Percentiles rank a stretch among this genome's conserved stretches.
Conservation (phyloP, 1,139 yeast genomes). For the Diutina catenulata region DNA sequence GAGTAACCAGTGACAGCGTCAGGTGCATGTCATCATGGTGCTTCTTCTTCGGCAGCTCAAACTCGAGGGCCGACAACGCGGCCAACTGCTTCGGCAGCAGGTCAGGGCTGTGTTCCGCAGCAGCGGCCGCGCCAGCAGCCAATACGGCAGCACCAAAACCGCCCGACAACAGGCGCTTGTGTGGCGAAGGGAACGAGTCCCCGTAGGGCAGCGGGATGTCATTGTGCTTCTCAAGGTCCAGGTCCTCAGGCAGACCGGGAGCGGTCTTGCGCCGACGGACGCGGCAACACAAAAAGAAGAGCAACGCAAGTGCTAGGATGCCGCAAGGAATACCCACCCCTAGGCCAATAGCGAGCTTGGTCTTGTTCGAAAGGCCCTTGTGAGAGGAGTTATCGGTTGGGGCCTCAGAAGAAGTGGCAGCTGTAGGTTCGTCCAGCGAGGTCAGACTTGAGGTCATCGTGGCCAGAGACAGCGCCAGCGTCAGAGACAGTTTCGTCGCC, state of each 20-base stretch:
- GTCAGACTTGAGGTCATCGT: conserved; percentile 11
- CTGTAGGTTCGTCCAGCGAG: conserved; percentile 10
- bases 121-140: conserved; percentile 5
- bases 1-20: conserved; percentile 26
- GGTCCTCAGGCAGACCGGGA: background rate
- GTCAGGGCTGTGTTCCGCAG: background rate
- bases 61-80: background rate
- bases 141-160: background rate
- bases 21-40: conserved; percentile 9
- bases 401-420: conserved; percentile 16
- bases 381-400: conserved; percentile 12
- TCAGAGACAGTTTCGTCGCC: conserved; percentile 6
- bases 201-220: conserved; percentile 4
- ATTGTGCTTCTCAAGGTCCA: conserved; percentile 2
- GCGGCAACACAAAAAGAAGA: conserved; percentile 51
- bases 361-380: conserved; percentile 15
- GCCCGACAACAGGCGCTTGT: background rate
- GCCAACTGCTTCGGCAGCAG: background rate
- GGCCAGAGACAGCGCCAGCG: conserved; percentile 9
- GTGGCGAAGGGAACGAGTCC: background rate
- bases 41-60: background rate
- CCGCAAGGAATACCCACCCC: conserved; percentile 76
- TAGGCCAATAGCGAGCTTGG: conserved; percentile 67
- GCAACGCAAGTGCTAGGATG: conserved; percentile 27
- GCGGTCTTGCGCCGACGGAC: conserved; percentile 28